Evolutionary conservation across 805 yeast genomes (phyloP).

Genomic region (Dipodascus geniculatus): DNA sequence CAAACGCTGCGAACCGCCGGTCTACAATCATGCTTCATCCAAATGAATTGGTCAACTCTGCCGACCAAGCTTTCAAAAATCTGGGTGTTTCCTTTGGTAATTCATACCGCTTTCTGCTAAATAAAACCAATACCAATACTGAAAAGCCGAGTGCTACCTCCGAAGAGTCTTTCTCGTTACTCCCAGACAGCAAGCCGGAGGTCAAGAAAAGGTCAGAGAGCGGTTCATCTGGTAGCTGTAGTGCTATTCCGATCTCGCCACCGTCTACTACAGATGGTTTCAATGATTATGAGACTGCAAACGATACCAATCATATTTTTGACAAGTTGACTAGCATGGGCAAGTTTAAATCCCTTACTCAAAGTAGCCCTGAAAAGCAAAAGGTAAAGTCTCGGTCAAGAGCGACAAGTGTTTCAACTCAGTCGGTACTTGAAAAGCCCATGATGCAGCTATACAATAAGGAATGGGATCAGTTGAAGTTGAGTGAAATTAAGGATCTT

Average conservation of each 20-base stretch:
- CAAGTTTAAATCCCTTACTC: conserved; percentile 1
- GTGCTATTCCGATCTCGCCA: conserved; percentile 1
- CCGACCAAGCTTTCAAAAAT: conserved; percentile 22
- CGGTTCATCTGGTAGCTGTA: background rate
- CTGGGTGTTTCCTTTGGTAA: conserved; percentile 25
- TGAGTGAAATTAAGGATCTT: conserved; percentile 25
- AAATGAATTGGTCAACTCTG: conserved; percentile 20
- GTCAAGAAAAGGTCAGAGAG: too few relatives aligned
- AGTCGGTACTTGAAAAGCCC: conserved; percentile 9
- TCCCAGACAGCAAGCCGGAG: background rate
- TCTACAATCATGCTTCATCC: conserved; percentile 13
- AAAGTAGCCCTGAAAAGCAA: background rate
- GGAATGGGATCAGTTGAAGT: conserved; percentile 24
- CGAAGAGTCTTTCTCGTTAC: background rate
- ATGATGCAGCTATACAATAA: conserved; percentile 9
- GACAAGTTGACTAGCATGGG: background rate
- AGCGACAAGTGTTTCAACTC: conserved; percentile 12
- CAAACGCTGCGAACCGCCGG: conserved; percentile 2
- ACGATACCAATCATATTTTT: conserved; percentile 1
- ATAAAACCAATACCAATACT: conserved; percentile 7
- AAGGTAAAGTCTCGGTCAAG: conserved; percentile 7
- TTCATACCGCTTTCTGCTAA: conserved; percentile 23
- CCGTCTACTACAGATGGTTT: conserved; percentile 1
- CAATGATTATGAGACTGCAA: background rate
- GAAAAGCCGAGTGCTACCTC: conserved; percentile 7